These are phyloP conservation scores for Aspergillus floridensis DNA, from an alignment of 2,329 filamentous ascomycete genomes.

Conservation along the genomic window DNA sequence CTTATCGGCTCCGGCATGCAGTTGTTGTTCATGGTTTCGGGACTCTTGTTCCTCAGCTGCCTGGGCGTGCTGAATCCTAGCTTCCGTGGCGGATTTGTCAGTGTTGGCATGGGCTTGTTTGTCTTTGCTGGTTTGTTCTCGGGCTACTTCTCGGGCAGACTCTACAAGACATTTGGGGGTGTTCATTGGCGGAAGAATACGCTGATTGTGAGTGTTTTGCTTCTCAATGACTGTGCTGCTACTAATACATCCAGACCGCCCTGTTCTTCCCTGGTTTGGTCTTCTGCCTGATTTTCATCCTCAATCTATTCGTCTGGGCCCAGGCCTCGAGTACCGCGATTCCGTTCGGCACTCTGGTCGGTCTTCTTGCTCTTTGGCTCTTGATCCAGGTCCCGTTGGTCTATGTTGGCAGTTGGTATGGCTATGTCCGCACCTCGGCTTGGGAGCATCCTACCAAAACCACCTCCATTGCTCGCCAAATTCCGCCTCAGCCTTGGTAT, in stretches of 20 bases:
- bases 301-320: conserved; percentile 88
- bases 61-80: conserved; percentile 79
- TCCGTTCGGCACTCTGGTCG: conserved; percentile 75
- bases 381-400: conserved; percentile 83
- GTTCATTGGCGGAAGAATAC: conserved; percentile 73
- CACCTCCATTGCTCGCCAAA: conserved; percentile 65
- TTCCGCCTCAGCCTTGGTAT: conserved; percentile 76
- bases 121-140: conserved; percentile 80
- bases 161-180: conserved; percentile 82
- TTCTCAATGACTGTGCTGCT: neutral
- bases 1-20: conserved; percentile 84
- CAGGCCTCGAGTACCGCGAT: conserved; percentile 85
- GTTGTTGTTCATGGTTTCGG: conserved; percentile 75
- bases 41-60: conserved; percentile 69
- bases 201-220: conserved; percentile 50
- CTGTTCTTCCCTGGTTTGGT: conserved; percentile 74
- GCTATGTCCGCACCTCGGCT: conserved; percentile 62
- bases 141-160: conserved; percentile 78
- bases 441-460: conserved; percentile 85
- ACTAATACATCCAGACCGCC: conserved; percentile 55
- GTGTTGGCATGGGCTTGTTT: conserved; percentile 78
- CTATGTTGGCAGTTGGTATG: conserved; percentile 75
- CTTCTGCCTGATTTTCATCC: conserved; percentile 71
- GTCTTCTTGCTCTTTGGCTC: conserved; percentile 73
- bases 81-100: conserved; percentile 86